Base-by-base conservation (phyloP, 2,329 filamentous ascomycete species). In the Tolypocladium ophioglossoides region DNA sequence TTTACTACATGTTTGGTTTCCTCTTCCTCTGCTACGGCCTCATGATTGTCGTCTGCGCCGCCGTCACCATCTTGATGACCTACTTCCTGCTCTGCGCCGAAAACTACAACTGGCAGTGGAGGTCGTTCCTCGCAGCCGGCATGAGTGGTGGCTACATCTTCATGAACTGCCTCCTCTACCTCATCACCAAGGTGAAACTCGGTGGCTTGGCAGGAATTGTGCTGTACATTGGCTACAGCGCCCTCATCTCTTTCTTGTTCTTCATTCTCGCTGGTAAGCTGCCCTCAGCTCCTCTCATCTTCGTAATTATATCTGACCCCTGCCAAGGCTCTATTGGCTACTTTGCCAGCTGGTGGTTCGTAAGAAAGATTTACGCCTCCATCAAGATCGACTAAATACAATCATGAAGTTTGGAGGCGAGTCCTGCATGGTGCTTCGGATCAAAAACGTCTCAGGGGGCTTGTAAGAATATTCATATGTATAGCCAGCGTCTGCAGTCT, bases 1-100 rank as follows among this genome's bases (percentile, higher is more conserved):
- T 99, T 61, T 99, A 99, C 78, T 99, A 99, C 80, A 99, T 99
- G 94, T 99, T 99, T 65, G 94, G 94, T 24, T 99, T 99, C 79
- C 77, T 99, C 38, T 99, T 99, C 78, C 80, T 99, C 54, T 96
- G 91, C 78, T 99, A 96, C 66, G 91, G 89, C 12, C 81, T 99
- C 51, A 96, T 99, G 91, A 90, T 97, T 63, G 87, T 96, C 63
- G 97, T 94, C 1, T 91, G 87, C 56, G 92, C 92, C 0, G 86
- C 91, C 1, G 92, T 95, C 41, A 97, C 94, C 1, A 85, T 97
- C 10, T 76, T 99, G 20, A 86, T 97, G 79, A 89, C 96, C 0
- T 99, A 99, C 73, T 97, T 97, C 76, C 70, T 99, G 62, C 83
- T 99, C 16, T 97, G 92, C 67, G 85, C 89, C 0, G 94, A 99